These are phyloP conservation scores for Theileria sp. DNA, from an alignment of 169 alveolate species.

Conservation along the genomic window DNA sequence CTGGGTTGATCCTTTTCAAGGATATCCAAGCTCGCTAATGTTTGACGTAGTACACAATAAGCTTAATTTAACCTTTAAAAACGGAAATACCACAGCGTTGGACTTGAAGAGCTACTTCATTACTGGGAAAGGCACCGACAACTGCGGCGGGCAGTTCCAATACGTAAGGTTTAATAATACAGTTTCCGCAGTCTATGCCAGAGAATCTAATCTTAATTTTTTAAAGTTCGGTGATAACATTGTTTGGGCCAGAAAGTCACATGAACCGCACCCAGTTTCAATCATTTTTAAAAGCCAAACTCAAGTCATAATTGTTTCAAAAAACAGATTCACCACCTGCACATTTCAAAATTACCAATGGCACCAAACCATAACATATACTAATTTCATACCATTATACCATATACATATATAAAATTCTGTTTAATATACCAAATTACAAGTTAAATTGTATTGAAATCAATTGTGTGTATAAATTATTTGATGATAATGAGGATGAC, in stretches of 20 bases:
- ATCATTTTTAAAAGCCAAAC: not conserved
- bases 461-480: not conserved
- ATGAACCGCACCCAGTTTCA: not conserved
- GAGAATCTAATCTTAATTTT: not conserved
- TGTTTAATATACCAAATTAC: too few relatives aligned
- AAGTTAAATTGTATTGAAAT: too few relatives aligned
- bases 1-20: not conserved
- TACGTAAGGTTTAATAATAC: not conserved
- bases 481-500: constrained; percentile 49
- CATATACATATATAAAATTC: not conserved
- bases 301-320: not conserved
- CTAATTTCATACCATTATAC: not conserved
- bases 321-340: not conserved
- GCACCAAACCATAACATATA: not conserved
- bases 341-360: not conserved
- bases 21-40: not conserved
- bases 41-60: not conserved
- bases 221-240: not conserved
- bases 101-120: not conserved
- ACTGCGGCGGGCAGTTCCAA: not conserved
- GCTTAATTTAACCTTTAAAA: not conserved
- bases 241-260: not conserved
- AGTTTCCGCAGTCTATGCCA: not conserved
- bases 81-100: not conserved
- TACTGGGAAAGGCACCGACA: not conserved